Base-by-base conservation (phyloP, 31 red algal genomes). In the Asparagopsis taxiformis region DNA sequence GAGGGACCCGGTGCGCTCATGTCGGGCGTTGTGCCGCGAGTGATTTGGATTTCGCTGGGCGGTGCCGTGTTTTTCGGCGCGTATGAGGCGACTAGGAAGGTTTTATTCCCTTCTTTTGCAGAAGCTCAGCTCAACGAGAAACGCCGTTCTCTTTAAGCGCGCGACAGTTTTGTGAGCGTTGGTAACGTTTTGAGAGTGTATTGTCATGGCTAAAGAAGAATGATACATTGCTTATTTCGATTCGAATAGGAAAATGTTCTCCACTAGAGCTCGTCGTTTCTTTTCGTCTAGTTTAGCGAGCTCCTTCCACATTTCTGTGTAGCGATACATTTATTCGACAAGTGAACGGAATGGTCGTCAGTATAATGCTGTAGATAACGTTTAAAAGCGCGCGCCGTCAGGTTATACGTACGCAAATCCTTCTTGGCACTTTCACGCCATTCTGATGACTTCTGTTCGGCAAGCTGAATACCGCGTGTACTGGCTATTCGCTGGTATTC, bases 31-130 rank as follows among this genome's bases (percentile, higher is more conserved):
- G 48, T 72, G 50, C 95, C 95, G 29, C 41, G 95, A 39, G 81
- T 94, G 37, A 65, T 98, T 20, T 98, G 95, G 95, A 98, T 98
- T 70, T 88, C 87, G 11, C 34, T 98, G 22, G 95, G 95, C 55
- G 95, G 95, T 21, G 85, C 88, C 4, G 82, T 98, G 21, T 98
- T 98, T 81, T 98, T 98, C 51, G 95, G 90, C 23, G 87, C 85
- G 20, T 98, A 82, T 71, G 95, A 98, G 44, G 71, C 73, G 6
- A 68, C 79, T 43, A 93, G 90, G 75, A 67, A 61, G 54, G 68
- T 66, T 31, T 51, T 93, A 62, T 50, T 56, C 4, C 82, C 84
- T 4, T 13, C 41, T 22, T 82, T 82, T n/a, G 57, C 55, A 8
- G n/a, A 60, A 36, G 3, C 29, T 20, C 37, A 57, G 34, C 9